Conservation (phyloP, 495 filamentous ascomycete species). For the Aspergillus incahuasiensis region DNA sequence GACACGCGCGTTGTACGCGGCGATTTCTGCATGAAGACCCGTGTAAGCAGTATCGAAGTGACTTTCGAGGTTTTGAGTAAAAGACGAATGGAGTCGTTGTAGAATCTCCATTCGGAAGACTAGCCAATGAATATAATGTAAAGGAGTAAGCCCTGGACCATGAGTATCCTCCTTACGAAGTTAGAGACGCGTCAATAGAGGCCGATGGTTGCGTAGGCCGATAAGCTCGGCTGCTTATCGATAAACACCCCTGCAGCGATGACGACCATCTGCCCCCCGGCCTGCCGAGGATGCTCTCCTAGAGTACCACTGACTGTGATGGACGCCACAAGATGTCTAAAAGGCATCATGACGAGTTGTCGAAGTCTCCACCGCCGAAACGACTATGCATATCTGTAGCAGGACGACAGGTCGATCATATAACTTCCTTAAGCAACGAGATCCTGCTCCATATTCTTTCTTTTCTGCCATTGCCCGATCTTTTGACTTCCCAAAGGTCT, state of each 20-base stretch:
- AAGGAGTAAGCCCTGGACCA: neutral
- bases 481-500: slow-evolving; percentile 66
- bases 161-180: too few relatives aligned
- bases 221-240: neutral
- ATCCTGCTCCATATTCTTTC: slow-evolving; percentile 81
- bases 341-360: slow-evolving; percentile 24
- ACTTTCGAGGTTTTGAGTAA: slow-evolving; percentile 26
- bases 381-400: slow-evolving; percentile 29
- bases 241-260: neutral
- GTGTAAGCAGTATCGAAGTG: slow-evolving; percentile 32
- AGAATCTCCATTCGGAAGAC: slow-evolving; percentile 32
- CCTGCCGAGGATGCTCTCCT: too few relatives aligned
- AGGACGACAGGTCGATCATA: slow-evolving; percentile 27
- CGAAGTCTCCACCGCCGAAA: slow-evolving; percentile 26
- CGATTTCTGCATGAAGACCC: slow-evolving; percentile 24
- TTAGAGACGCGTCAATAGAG: too few relatives aligned
- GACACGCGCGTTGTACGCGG: slow-evolving; percentile 18
- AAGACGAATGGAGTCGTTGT: slow-evolving; percentile 31
- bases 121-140: neutral
- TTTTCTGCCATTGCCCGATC: slow-evolving; percentile 61
- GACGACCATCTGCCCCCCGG: neutral
- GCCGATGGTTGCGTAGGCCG: neutral
- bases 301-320: neutral
- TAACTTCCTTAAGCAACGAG: slow-evolving; percentile 77
- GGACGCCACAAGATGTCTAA: slow-evolving; percentile 40